phyloP scores from a whole-genome alignment of 2,329 filamentous ascomycete species.

The Davidsoniella virescens region DNA sequence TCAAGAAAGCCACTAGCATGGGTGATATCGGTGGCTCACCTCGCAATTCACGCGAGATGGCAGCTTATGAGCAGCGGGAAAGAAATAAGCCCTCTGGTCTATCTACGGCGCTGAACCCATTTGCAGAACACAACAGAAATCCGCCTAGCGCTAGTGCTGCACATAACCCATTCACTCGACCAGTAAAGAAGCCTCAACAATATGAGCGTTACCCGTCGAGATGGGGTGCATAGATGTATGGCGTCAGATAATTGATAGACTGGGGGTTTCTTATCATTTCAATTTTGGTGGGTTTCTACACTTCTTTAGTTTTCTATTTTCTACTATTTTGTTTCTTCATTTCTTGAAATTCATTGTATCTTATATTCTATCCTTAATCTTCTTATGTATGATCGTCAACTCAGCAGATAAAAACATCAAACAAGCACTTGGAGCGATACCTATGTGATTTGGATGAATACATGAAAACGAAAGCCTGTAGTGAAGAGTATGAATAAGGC shows the following conservation, averaged over 20 bases:
- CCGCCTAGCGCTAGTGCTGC: not conserved
- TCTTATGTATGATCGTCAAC: too few relatives aligned
- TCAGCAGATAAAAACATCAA: too few relatives aligned
- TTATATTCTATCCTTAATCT: too few relatives aligned
- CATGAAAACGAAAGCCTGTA: too few relatives aligned
- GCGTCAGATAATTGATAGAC: not conserved
- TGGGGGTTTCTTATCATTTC: not conserved
- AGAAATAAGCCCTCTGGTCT: conserved; percentile 12
- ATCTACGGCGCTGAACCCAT: not conserved
- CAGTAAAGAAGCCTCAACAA: not conserved
- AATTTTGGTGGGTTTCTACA: not conserved
- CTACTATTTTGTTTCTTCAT: not conserved
- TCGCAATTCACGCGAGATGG: conserved; percentile 46
- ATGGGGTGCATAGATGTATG: not conserved
- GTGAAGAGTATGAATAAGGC: too few relatives aligned
- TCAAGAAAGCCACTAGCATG: conserved; percentile 60
- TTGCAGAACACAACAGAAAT: conserved; percentile 2
- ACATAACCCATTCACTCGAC: not conserved
- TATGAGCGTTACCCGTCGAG: conserved; percentile 7
- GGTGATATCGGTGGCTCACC: conserved; percentile 35
- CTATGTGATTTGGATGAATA: too few relatives aligned
- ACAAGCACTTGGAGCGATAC: too few relatives aligned
- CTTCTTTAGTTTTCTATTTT: too few relatives aligned
- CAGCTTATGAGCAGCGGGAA: conserved; percentile 35
- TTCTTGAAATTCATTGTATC: not conserved